Evolutionary conservation across 768 basidiomycete genomes (phyloP), one percentile per base, ranked within the genome.

Genomic region (Mycena capillaripes): DNA sequence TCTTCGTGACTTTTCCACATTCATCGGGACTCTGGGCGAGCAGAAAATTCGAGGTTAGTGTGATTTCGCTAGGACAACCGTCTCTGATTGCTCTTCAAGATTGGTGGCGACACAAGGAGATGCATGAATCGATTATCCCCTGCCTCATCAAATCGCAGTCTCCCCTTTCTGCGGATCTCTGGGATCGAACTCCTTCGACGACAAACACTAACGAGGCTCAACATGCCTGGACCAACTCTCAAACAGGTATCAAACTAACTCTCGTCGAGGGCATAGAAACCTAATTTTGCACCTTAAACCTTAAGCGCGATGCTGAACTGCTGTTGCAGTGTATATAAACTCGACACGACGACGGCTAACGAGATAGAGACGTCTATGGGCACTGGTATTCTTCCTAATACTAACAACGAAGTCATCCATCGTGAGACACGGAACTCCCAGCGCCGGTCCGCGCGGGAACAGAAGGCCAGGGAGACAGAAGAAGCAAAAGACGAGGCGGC

Each of bases 71-170:
- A 5, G 4, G 34, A 2, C 14, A 11, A 19, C 21, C 6, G 10
- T 6, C 27, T n/a, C 62, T 42, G 12, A 48, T 34, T 3, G 12
- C 4, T 19, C 5, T 38, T 23, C 16, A 30, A 74, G 76, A 73
- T 63, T 78, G 76, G 77, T 78, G 76, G 77, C 25, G 30, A 12
- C 77, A 76, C 66, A 78, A 78, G 42, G 23, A 69, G 27, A 66
- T 73, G 29, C 75, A 73, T 34, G 60, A 10, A 6, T 78, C 73
- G 75, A 75, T 77, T 59, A 55, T 77, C 10, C 71, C 72, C 7
- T 74, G 60, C 7, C 52, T 76, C n/a, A 48, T 82, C n/a, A 71
- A 74, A 38, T 76, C 46, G 17, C 66, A 66, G 10, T 78, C 74
- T 2, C 67, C 53, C 19, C 72, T 76, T 10, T 3, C 30, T 34